Base-by-base conservation (phyloP, 129 eudicot species). In the Erigeron canadensis region DNA sequence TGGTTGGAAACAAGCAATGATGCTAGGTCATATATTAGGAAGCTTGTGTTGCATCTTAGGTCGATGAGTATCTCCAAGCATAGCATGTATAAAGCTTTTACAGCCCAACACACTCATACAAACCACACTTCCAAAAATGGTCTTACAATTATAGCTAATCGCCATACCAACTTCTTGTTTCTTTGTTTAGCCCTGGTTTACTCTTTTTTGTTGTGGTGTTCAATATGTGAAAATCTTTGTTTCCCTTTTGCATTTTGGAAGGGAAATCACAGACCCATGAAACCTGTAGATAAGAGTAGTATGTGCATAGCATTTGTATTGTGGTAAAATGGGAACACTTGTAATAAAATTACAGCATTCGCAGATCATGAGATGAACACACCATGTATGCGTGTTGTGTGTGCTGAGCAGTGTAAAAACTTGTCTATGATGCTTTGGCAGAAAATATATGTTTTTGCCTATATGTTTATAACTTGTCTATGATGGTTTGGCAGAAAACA, bases 151-250 rank as follows among this genome's bases (percentile, higher is more conserved):
- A 34, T 42, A 64, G 48, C 28, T 11, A 12, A 47, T 47, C 7
- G 16, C 63, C 38, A 72, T 6, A 61, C 59, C 45, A n/a, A 60
- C 48, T 5, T 45, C 28, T 44, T 40, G 28, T 43, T 64, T 19
- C 5, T 10, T 42, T 65, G 42, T 10, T 65, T 42, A 16, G 23
- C 45, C 40, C 34, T 12, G 44, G 53, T 60, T 48, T 53, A 42
- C 19, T 63, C 44, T 10, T 53, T 63, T 40, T 19, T 73, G 70
- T 48, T 73, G 64, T 74, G n/a, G 23, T 9, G 41, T 19, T 50
- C 54, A 42, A 21, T 48, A 39, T 40, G 8, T 64, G 17, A 34
- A 15, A 53, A 67, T 22, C 17, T 18, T 11, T 23, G 2, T 17
- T 42, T 41, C 28, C 28, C 39, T 48, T 37, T 5, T 38, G 34